phyloP scores from a whole-genome alignment of 768 basidiomycete genomes.

The Pleurotus giganteus region DNA sequence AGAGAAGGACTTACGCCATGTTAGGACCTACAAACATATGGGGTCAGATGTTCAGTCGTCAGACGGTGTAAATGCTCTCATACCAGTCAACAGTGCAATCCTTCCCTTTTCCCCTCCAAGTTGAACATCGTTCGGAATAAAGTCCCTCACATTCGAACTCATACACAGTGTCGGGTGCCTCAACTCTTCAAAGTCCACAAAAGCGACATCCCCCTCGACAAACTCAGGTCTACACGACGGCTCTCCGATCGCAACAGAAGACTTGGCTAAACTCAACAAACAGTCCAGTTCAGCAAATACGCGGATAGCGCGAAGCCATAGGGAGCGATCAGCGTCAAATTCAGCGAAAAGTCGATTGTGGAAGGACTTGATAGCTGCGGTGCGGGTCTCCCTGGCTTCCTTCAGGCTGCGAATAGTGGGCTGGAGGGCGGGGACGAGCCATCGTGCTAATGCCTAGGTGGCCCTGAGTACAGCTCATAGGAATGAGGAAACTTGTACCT shows the following conservation, averaged over 20 bases:
- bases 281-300: slow-evolving; percentile 97
- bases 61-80: too few relatives aligned
- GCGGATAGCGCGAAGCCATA: slow-evolving; percentile 83
- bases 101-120: slow-evolving; percentile 75
- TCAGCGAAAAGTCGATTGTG: slow-evolving; percentile 74
- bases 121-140: slow-evolving; percentile 92
- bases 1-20: slow-evolving; percentile 65
- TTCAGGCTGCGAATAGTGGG: slow-evolving; percentile 77
- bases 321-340: slow-evolving; percentile 76
- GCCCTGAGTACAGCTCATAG: not conserved
- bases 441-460: slow-evolving; percentile 67
- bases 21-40: slow-evolving; percentile 60
- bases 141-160: slow-evolving; percentile 53
- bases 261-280: slow-evolving; percentile 85
- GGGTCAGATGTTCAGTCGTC: too few relatives aligned
- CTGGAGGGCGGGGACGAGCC: slow-evolving; percentile 71
- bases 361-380: slow-evolving; percentile 78
- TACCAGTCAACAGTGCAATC: slow-evolving; percentile 85
- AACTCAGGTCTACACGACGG: slow-evolving; percentile 92
- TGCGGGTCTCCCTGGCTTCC: slow-evolving; percentile 90
- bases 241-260: slow-evolving; percentile 87
- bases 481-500: slow-evolving; percentile 43
- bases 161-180: slow-evolving; percentile 85
- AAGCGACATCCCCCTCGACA: slow-evolving; percentile 75
- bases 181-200: slow-evolving; percentile 84